Conservation (phyloP, 192 early-diverging fungal species). For the Rhizoclosmatium sp. region DNA sequence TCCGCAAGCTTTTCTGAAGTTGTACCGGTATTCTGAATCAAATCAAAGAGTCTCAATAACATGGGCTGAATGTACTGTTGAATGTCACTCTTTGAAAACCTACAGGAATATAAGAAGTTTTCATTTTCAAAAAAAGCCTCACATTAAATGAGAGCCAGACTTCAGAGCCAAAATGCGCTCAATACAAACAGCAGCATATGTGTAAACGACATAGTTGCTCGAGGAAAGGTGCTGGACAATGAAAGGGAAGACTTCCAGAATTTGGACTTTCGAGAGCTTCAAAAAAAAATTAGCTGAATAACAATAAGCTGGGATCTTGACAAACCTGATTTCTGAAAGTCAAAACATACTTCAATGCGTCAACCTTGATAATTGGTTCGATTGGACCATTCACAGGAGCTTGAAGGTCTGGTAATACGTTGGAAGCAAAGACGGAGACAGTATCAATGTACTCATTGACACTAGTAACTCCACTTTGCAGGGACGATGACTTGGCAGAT, state of each 20-base stretch:
- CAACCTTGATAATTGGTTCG: conserved; percentile 91
- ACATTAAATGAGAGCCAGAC: conserved; percentile 26
- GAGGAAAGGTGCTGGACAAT: conserved; percentile 84
- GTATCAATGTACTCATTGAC: conserved; percentile 86
- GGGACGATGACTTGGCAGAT: conserved; percentile 78
- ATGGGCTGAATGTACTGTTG: conserved; percentile 71
- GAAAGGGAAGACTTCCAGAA: conserved; percentile 77
- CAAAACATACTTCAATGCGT: conserved; percentile 93
- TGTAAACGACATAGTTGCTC: conserved; percentile 82
- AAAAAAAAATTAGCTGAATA: conserved; percentile 21
- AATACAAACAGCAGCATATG: conserved; percentile 90
- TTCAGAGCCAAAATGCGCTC: conserved; percentile 90
- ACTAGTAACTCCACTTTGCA: conserved; percentile 84
- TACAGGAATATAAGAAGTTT: conserved; percentile 32
- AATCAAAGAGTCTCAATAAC: conserved; percentile 76
- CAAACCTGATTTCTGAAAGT: conserved; percentile 89
- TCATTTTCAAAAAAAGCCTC: neutral
- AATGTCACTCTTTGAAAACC: conserved; percentile 76
- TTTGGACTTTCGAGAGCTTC: conserved; percentile 79
- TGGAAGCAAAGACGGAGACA: conserved; percentile 79
- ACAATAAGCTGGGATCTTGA: neutral
- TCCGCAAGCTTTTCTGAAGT: conserved; percentile 94
- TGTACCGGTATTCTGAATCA: conserved; percentile 72
- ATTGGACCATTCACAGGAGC: conserved; percentile 68
- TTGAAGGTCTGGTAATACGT: conserved; percentile 87